These are phyloP conservation scores for Paraphoma sp. DNA, from an alignment of 2,329 filamentous ascomycete genomes.

Conservation along the genomic window DNA sequence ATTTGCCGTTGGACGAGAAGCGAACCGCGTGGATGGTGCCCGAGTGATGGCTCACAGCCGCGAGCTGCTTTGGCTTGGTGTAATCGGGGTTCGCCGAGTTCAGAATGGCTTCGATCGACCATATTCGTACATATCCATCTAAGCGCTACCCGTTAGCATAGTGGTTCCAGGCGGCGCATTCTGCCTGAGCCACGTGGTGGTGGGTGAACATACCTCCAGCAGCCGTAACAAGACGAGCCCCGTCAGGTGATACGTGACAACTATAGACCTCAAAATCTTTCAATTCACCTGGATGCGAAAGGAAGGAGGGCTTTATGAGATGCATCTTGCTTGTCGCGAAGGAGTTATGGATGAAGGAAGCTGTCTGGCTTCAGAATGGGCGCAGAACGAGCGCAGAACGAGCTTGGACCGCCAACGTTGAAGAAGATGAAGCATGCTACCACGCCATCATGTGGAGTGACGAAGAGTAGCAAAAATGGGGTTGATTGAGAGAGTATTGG, in stretches of 20 bases:
- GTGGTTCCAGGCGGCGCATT: slow-evolving; percentile 21
- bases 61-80: slow-evolving; percentile 86
- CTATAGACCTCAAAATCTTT: slow-evolving; percentile 99
- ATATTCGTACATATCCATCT: slow-evolving; percentile 97
- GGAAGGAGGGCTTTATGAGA: background rate
- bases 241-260: slow-evolving; percentile 95
- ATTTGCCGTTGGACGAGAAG: slow-evolving; percentile 94
- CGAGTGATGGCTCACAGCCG: slow-evolving; percentile 97
- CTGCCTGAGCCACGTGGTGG: slow-evolving; percentile 18
- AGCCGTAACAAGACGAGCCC: slow-evolving; percentile 87
- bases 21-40: slow-evolving; percentile 97
- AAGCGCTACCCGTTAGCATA: slow-evolving; percentile 22
- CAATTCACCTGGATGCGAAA: slow-evolving; percentile 73
- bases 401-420: background rate
- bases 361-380: no score
- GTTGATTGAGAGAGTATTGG: background rate
- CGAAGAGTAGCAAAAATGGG: background rate
- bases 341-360: no score
- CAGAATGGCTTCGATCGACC: slow-evolving; percentile 94
- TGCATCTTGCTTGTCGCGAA: background rate
- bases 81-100: slow-evolving; percentile 76
- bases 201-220: slow-evolving; percentile 74
- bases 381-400: no score
- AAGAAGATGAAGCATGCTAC: slow-evolving; percentile 30
- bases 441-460: slow-evolving; percentile 29